A percentile compares a stretch with the other conserved stretches of the same genome.
phyloP scores from a whole-genome alignment of 805 yeast genomes.

The Kodamaea kakaduensis region DNA sequence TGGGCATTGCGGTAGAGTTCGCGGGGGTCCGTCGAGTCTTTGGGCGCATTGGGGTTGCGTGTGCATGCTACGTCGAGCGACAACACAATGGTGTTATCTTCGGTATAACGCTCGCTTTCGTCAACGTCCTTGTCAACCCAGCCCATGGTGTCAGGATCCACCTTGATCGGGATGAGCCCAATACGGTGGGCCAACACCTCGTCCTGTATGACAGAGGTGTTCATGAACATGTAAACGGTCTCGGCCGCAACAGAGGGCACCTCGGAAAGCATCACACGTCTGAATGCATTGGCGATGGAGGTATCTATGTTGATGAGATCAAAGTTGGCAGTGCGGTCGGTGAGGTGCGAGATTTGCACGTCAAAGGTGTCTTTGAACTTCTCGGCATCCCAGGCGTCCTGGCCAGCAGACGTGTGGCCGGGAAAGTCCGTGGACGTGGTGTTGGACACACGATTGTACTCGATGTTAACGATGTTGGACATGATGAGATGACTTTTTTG shows the following conservation, averaged over 20 bases:
- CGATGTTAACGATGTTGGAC: constrained; percentile 72
- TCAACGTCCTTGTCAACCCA: constrained; percentile 74
- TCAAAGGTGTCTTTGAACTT: constrained; percentile 66
- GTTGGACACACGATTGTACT: constrained; percentile 86
- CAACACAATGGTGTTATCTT: constrained; percentile 84
- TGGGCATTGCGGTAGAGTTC: constrained; percentile 78
- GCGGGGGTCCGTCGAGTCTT: constrained; percentile 74
- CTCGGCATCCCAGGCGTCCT: constrained; percentile 78
- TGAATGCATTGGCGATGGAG: constrained; percentile 91
- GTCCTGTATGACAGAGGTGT: constrained; percentile 95
- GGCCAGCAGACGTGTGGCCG: constrained; percentile 65
- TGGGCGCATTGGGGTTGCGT: constrained; percentile 77
- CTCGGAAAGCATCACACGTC: constrained; percentile 95
- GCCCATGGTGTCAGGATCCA: constrained; percentile 81
- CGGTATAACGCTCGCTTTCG: constrained; percentile 67
- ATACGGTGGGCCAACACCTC: constrained; percentile 95
- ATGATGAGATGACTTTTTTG: constrained; percentile 1
- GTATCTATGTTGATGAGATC: constrained; percentile 86
- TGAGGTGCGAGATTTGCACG: constrained; percentile 60
- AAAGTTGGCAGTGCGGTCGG: constrained; percentile 74
- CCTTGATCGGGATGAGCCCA: constrained; percentile 85
- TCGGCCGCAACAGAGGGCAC: constrained; percentile 97
- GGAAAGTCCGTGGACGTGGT: constrained; percentile 90
- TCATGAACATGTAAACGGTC: constrained; percentile 83
- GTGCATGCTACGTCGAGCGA: constrained; percentile 80